A percentile compares a stretch with the other conserved stretches of the same genome.
Conservation (phyloP, 2,329 filamentous ascomycete genomes). For the Diaporthe humulicola region DNA sequence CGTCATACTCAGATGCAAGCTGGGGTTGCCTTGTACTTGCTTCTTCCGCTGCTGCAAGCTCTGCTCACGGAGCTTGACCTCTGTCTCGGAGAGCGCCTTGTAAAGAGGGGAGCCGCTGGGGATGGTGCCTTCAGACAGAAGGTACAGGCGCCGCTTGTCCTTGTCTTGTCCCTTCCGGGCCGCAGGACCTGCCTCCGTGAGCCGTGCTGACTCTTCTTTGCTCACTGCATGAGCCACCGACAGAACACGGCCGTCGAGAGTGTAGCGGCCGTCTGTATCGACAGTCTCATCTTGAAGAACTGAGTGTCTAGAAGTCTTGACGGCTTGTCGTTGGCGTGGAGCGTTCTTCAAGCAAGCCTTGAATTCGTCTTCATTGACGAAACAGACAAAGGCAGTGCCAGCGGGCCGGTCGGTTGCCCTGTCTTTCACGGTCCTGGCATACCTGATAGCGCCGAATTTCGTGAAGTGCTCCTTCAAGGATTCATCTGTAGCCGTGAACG, state of each 20-base stretch:
- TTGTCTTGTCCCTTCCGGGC: slow-evolving; percentile 75
- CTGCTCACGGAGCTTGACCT: slow-evolving; percentile 89
- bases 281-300: slow-evolving; percentile 88
- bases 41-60: slow-evolving; percentile 90
- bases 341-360: slow-evolving; percentile 81
- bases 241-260: slow-evolving; percentile 88
- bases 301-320: slow-evolving; percentile 76
- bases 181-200: slow-evolving; percentile 80
- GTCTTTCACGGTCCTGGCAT: slow-evolving; percentile 93
- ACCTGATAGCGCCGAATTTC: slow-evolving; percentile 89
- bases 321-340: slow-evolving; percentile 68
- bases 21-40: slow-evolving; percentile 91
- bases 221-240: slow-evolving; percentile 88
- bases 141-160: slow-evolving; percentile 91
- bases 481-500: slow-evolving; percentile 88
- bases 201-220: slow-evolving; percentile 81
- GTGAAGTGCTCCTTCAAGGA: slow-evolving; percentile 86
- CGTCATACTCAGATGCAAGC: slow-evolving; percentile 88
- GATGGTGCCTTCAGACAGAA: slow-evolving; percentile 89
- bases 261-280: slow-evolving; percentile 88
- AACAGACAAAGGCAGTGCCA: slow-evolving; percentile 96
- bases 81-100: slow-evolving; percentile 79
- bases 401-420: slow-evolving; percentile 86
- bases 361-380: slow-evolving; percentile 82
- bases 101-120: slow-evolving; percentile 82